Base-by-base conservation (phyloP, 2,329 filamentous ascomycete species). In the Claviceps quebecensis region DNA sequence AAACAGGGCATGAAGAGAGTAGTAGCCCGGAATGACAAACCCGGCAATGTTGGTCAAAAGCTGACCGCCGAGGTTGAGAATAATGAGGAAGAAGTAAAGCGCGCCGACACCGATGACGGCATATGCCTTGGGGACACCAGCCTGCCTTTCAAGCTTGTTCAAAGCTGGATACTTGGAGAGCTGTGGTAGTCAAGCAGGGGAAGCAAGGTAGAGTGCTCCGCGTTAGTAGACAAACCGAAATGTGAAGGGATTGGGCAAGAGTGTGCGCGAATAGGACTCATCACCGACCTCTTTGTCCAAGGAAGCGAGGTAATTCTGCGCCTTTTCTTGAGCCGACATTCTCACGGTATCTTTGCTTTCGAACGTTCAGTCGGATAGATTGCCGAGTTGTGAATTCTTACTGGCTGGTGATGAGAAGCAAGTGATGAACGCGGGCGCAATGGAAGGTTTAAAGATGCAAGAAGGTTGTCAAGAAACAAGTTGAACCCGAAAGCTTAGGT, bases 1-100 rank as follows among this genome's bases (percentile, higher is more conserved):
- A 72, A 93, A 93, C 55, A 94, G 74, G 37, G 87, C 87, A 59
- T 78, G 73, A 52, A 93, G 72, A 38, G 87, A 91, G 71, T 91
- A 94, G 76, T 93, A 93, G 54, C 81, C 83, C 26, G 87, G 87
- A 56, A 94, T 78, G 60, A 86, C 71, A 67, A 93, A 93, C 56
- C 87, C 87, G 59, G 87, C 86, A 59, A 89, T 71, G 74, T 94
- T 94, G 71, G 87, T 89, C 60, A 94, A 75, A 64, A 93, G 84
- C 71, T 90, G 86, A 61, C 87, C 87, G 57, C 84, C 87, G 58
- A 93, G 85, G 78, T 94, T 94, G 77, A 94, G 89, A 73, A 93
- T 82, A 71, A 93, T 87, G 61, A 93, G 80, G 75, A 91, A 88
- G 73, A 93, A 88, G 77, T 94, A 94, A 58, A 90, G 79, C 49